Conservation (phyloP, 1,284 basidiomycete genomes). For the Schizophyllum commune region DNA sequence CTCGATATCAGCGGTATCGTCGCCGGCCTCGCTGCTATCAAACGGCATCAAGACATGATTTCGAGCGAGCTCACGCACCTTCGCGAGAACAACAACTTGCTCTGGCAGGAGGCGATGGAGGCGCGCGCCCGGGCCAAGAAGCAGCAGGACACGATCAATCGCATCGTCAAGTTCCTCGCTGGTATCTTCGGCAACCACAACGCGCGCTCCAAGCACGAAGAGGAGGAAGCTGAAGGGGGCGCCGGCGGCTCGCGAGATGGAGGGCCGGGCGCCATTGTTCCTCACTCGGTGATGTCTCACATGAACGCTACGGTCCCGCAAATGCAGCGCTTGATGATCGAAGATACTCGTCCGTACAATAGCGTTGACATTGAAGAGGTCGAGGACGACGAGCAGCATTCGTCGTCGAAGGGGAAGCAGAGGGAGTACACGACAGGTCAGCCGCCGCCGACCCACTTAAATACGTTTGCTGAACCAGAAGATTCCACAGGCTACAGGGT, state of each 20-base stretch:
- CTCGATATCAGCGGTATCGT: slow-evolving; percentile 74
- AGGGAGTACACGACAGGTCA: neutral
- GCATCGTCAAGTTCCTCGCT: slow-evolving; percentile 91
- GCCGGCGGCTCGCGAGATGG: neutral
- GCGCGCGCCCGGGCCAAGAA: slow-evolving; percentile 78
- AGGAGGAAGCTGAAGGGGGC: slow-evolving; percentile 19
- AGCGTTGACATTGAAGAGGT: neutral
- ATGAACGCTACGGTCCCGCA: slow-evolving; percentile 34
- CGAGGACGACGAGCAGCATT: neutral
- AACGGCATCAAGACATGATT: slow-evolving; percentile 87
- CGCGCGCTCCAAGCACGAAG: slow-evolving; percentile 32
- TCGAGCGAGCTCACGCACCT: slow-evolving; percentile 84
- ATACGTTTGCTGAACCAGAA: neutral
- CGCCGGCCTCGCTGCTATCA: slow-evolving; percentile 82
- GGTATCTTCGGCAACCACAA: slow-evolving; percentile 77
- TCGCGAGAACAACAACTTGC: slow-evolving; percentile 79
- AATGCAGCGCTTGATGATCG: slow-evolving; percentile 12
- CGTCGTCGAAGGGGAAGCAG: neutral
- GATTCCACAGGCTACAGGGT: neutral
- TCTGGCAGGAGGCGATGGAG: slow-evolving; percentile 90
- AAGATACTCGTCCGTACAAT: slow-evolving; percentile 1
- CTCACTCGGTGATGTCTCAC: slow-evolving; percentile 36
- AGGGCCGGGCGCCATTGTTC: slow-evolving; percentile 23
- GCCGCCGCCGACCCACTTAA: neutral
- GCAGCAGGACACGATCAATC: slow-evolving; percentile 95